Conservation (phyloP, 1,284 basidiomycete species). For the Cryptococcus sp. region DNA sequence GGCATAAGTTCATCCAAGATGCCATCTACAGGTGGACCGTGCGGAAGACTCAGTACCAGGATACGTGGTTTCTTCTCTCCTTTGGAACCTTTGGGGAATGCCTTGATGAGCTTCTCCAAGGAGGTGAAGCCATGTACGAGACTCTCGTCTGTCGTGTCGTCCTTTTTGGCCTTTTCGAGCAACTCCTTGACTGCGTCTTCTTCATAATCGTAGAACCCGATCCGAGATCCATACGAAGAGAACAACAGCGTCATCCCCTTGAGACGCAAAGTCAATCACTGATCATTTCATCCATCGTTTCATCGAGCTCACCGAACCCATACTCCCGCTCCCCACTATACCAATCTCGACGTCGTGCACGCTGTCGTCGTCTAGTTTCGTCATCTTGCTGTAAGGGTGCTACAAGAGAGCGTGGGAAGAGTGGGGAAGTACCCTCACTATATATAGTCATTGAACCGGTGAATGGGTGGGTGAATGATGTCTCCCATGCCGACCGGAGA, state of each 20-base stretch:
- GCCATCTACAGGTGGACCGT: conserved; percentile 41
- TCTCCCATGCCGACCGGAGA: neutral
- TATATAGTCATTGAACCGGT: neutral
- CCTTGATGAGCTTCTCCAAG: conserved; percentile 23
- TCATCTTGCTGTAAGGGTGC: conserved; percentile 10
- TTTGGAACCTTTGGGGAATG: conserved; percentile 21
- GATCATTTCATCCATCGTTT: neutral
- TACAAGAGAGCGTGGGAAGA: neutral
- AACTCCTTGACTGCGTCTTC: conserved; percentile 28
- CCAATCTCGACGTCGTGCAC: conserved; percentile 31
- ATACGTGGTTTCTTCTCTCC: conserved; percentile 30
- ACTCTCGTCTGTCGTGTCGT: conserved; percentile 21
- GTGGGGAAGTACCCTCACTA: too few relatives aligned
- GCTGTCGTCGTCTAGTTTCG: conserved; percentile 29
- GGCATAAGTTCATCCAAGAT: conserved; percentile 37
- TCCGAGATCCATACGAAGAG: conserved; percentile 35
- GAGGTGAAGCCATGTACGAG: conserved; percentile 32
- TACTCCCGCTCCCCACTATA: conserved; percentile 32
- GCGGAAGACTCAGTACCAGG: conserved; percentile 42
- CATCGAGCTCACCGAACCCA: conserved; percentile 27
- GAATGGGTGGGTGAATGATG: neutral
- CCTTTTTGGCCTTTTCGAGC: conserved; percentile 27
- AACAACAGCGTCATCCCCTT: conserved; percentile 82
- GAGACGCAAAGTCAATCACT: conserved; percentile 63
- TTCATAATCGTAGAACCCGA: conserved; percentile 32